These are phyloP conservation scores for Tetrahymena elliotti DNA, from an alignment of 73 alveolate genomes.

Conservation along the genomic window DNA sequence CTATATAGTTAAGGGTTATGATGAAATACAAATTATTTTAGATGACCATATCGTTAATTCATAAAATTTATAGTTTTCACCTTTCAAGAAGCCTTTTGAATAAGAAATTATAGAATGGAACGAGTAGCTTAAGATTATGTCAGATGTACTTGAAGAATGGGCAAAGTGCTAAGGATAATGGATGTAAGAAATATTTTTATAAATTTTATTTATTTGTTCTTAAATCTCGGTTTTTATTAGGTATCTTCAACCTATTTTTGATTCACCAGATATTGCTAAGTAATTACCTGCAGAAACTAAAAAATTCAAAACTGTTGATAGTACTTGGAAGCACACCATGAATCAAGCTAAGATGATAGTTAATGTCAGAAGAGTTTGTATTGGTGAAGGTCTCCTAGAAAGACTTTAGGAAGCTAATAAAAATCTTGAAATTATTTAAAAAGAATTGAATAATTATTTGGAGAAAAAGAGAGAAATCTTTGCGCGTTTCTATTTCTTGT, in stretches of 20 bases:
- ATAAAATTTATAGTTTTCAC: slow-evolving; percentile 97
- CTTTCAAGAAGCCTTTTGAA: slow-evolving; percentile 99
- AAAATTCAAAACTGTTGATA: slow-evolving; percentile 88
- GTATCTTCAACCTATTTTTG: slow-evolving; percentile 92
- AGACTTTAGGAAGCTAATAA: slow-evolving; percentile 84
- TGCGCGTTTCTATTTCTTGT: slow-evolving; percentile 96
- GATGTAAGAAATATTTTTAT: slow-evolving; percentile 46
- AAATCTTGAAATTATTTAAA: slow-evolving; percentile 81
- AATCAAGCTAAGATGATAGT: slow-evolving; percentile 81
- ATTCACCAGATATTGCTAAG: slow-evolving; percentile 93
- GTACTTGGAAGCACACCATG: slow-evolving; percentile 59
- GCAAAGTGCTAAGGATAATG: slow-evolving; percentile 93
- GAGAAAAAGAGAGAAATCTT: slow-evolving; percentile 88
- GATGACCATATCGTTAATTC: slow-evolving; percentile 98
- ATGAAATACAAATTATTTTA: slow-evolving; percentile 65
- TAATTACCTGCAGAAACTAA: slow-evolving; percentile 92
- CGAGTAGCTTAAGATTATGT: slow-evolving; percentile 89
- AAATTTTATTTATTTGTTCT: not conserved
- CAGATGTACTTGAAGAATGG: slow-evolving; percentile 99
- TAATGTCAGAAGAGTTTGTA: slow-evolving; percentile 76
- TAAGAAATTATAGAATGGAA: slow-evolving; percentile 98
- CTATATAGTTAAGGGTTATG: slow-evolving; percentile 67
- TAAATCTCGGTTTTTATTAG: not conserved
- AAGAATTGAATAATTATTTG: slow-evolving; percentile 26
- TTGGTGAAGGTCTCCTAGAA: slow-evolving; percentile 82